These are phyloP conservation scores for Solanum hybrid DNA, from an alignment of 305 asterid species.

Conservation along the genomic window DNA sequence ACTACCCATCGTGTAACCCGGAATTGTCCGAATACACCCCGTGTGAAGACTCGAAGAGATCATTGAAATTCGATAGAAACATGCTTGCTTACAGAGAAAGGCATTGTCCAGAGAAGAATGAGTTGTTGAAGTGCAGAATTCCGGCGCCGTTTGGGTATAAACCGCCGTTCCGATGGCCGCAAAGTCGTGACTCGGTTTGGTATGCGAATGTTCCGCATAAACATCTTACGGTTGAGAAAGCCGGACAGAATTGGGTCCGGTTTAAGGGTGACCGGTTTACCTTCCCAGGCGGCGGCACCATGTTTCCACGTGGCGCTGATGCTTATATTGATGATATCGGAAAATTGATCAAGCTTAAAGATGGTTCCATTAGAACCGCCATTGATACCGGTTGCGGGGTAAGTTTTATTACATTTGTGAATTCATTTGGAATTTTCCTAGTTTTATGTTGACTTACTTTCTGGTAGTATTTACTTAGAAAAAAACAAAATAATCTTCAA, in stretches of 20 bases:
- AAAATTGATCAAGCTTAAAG: slow-evolving; percentile 46
- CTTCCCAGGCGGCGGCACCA: slow-evolving; percentile 95
- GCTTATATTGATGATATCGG: slow-evolving; percentile 87
- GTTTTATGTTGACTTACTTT: not conserved
- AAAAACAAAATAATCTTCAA: not conserved
- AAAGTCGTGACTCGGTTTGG: slow-evolving; percentile 73
- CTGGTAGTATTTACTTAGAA: not conserved
- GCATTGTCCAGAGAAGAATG: slow-evolving; percentile 69
- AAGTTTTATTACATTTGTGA: not conserved
- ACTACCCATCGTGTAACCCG: slow-evolving; percentile 46
- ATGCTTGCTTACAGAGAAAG: slow-evolving; percentile 65
- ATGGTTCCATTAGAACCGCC: slow-evolving; percentile 78
- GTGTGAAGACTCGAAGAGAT: slow-evolving; percentile 60
- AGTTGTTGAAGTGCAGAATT: slow-evolving; percentile 54
- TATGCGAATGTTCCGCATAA: slow-evolving; percentile 93
- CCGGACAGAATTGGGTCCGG: slow-evolving; percentile 95
- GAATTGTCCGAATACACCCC: slow-evolving; percentile 81
- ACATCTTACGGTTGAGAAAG: slow-evolving; percentile 90
- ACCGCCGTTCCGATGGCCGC: slow-evolving; percentile 84
- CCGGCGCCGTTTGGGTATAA: slow-evolving; percentile 82
- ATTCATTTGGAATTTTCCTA: not conserved
- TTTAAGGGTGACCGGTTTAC: slow-evolving; percentile 76
- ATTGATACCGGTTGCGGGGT: slow-evolving; percentile 97
- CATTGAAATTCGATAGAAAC: slow-evolving; percentile 50
- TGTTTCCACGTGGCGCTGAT: slow-evolving; percentile 92